Evolutionary conservation across 140 eudicot genomes (phyloP), one percentile per base, ranked within the genome.

Genomic region (Senecio squalidus): DNA sequence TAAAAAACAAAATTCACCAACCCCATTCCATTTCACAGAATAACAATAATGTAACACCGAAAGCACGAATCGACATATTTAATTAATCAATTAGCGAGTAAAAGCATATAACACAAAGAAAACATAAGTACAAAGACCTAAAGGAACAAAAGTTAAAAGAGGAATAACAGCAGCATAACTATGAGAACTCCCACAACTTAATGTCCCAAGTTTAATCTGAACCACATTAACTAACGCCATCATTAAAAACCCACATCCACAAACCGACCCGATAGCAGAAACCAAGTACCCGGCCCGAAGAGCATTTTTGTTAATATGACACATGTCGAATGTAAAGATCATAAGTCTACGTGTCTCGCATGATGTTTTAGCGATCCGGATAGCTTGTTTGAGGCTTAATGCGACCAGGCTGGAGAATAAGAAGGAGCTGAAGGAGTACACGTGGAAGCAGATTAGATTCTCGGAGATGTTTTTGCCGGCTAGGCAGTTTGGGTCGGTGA

Each of bases 351-450:
- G 76, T 7, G 75, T 58, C 23, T 75, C 85, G 31, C 80, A 57
- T 14, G 80, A 67, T 28, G 70, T 70, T 15, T 53, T 67, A 3
- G 87, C 80, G 63, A 86, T 56, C 49, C 98, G 69, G 46, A 81
- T 71, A 40, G 90, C 96, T 73, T 91, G 98, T 46, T 91, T 91
- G 20, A 91, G 90, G 18, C 91, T 80, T 43, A 91, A 33, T 1
- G 98, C 98, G 2, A 91, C 72, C 16, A 91, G 91, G 69, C 95
- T 83, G 25, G 98, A 91, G 78, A 86, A 91, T 15, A 91, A 79
- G 49, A 91, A 91, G 55, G 78, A 83, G 69, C 88, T 72, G 88
- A 86, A 91, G 36, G 94, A 86, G 95, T 83, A 91, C 18, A 90
- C 97, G 54, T 90, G 97, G 78, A 80, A 90, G 71, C 90, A 52